These are phyloP conservation scores for Phytopythium delawarense DNA, from an alignment of 352 stramenopile species.

Conservation along the genomic window DNA sequence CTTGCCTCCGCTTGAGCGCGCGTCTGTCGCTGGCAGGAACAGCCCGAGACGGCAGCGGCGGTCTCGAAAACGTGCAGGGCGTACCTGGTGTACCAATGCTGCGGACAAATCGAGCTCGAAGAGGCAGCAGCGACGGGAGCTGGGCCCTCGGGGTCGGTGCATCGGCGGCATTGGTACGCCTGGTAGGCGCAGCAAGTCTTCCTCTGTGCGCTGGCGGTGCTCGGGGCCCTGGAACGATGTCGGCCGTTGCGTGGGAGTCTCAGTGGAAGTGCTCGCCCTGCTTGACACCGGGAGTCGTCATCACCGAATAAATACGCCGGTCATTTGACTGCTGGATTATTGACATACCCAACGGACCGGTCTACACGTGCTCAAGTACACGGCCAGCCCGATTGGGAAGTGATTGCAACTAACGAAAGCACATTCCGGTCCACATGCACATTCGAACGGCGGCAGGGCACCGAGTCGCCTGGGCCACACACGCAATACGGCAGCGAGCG, in stretches of 20 bases:
- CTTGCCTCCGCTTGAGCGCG: not conserved
- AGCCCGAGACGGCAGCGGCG: not conserved
- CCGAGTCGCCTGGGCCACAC: not conserved
- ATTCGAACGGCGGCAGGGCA: not conserved
- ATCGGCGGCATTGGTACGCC: constrained; percentile 21
- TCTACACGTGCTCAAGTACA: not conserved
- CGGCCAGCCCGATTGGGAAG: not conserved
- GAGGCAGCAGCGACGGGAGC: not conserved
- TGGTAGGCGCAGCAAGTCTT: constrained; percentile 17
- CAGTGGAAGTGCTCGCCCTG: not conserved
- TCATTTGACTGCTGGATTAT: not conserved
- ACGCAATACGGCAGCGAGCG: not conserved
- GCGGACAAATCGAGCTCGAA: constrained; percentile 14
- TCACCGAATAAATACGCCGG: not conserved
- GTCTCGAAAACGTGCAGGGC: constrained; percentile 4
- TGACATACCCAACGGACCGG: not conserved
- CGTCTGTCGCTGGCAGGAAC: not conserved
- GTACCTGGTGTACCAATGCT: constrained; percentile 29
- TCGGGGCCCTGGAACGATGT: not conserved
- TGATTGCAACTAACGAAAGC: not conserved
- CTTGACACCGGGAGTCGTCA: not conserved
- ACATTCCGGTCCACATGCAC: not conserved
- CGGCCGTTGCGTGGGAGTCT: not conserved
- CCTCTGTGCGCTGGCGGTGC: constrained; percentile 5
- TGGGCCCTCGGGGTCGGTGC: constrained; percentile 10